Percentiles rank a stretch among this genome's conserved stretches.
phyloP scores from a whole-genome alignment of 2,329 filamentous ascomycete species.

The Pestalotiopsis sp. region DNA sequence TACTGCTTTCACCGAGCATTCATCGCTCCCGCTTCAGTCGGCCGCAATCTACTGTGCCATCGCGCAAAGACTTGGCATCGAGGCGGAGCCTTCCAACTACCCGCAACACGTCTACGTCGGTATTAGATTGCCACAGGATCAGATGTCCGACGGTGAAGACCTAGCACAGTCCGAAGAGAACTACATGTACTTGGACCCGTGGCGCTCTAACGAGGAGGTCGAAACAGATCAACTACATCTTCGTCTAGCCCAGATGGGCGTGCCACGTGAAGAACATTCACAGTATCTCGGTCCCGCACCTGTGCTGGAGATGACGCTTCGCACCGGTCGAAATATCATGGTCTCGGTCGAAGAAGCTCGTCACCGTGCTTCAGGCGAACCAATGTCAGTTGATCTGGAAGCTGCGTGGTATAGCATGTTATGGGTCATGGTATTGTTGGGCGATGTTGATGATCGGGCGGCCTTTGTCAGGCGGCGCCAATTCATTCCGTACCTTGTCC shows the following conservation, averaged over 20 bases:
- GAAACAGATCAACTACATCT: constrained; percentile 6
- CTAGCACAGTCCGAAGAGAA: constrained; percentile 18
- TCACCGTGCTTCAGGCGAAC: not conserved
- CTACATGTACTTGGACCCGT: constrained; percentile 61
- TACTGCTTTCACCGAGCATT: constrained; percentile 50
- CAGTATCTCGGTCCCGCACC: constrained; percentile 53
- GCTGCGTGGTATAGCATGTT: constrained; percentile 19
- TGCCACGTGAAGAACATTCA: not conserved
- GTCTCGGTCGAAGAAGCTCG: constrained; percentile 54
- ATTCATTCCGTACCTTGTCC: constrained; percentile 12
- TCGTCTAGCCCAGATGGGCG: constrained; percentile 10
- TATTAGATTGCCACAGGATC: constrained; percentile 39
- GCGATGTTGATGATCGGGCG: constrained; percentile 6
- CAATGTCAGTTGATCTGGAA: constrained; percentile 8
- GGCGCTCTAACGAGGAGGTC: constrained; percentile 16
- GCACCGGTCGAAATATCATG: constrained; percentile 68
- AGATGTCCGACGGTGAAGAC: constrained; percentile 30
- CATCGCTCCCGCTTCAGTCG: constrained; percentile 65
- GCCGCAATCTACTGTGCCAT: constrained; percentile 69
- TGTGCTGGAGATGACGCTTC: constrained; percentile 58
- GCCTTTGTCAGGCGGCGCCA: constrained; percentile 13
- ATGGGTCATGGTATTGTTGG: constrained; percentile 19
- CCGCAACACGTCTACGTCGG: constrained; percentile 69
- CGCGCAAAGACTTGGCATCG: constrained; percentile 58
- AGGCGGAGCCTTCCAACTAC: constrained; percentile 66